Base-by-base conservation (phyloP, 129 eudicot species). In the Flaveria robusta region DNA sequence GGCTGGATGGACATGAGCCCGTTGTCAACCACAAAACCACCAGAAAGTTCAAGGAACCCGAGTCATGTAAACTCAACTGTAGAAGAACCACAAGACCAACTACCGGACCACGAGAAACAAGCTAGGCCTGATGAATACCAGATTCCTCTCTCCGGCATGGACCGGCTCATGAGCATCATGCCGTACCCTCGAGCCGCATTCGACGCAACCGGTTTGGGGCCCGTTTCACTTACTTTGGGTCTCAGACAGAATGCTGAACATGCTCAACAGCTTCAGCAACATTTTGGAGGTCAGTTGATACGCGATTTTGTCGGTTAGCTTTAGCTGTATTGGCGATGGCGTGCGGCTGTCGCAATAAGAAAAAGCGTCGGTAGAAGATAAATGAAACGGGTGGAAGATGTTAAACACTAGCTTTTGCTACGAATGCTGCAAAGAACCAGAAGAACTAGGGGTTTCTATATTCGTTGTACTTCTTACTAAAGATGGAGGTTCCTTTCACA, bases 191-290 rank as follows among this genome's bases (percentile, higher is more conserved):
- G 70, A 71, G 68, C 84, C 22, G 82, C 90, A n/a, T 68, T 89
- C 27, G 97, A 87, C 31, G 74, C 83, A 16, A 91, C 87, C 18
- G 85, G 92, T 2, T 79, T 83, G 24, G 96, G 97, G 18, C 85
- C 92, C 3, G 97, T 92, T 59, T 89, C 97, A 3, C 89, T 92
- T 42, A 92, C 97, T 20, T 81, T 92, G 85, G 97, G 97, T 3
- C 93, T 89, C 4, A 82, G 97, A 78, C 97, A 89, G 31, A 88
- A 89, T 72, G 88, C 88, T 15, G 97, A 87, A 39, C 82, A 80
- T 45, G 84, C 81, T 60, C 88, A 82, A 16, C 90, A 86, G 71
- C 81, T 77, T 63, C 88, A 73, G 18, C 89, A 76, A 79, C 93
- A 81, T 76, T 89, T 86, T 81, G 96, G 96, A 66, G 91, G 92